These are phyloP conservation scores for Paracoccidioides lutzii DNA, from an alignment of 2,329 filamentous ascomycete species.

Conservation along the genomic window DNA sequence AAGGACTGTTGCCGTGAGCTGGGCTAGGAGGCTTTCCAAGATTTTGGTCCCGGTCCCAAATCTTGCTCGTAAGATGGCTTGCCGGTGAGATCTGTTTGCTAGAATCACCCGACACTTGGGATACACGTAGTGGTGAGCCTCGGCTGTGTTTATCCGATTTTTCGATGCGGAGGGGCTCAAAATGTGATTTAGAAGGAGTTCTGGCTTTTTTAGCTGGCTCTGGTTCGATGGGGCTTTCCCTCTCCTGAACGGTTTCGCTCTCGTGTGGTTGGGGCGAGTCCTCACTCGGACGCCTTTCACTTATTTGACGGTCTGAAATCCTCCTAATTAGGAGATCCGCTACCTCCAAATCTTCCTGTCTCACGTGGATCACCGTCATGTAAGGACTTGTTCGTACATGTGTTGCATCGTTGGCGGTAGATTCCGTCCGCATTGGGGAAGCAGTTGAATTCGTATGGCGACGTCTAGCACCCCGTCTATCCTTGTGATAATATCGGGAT, in stretches of 20 bases:
- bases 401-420: not conserved
- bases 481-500: slow-evolving; percentile 9
- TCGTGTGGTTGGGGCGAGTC: not conserved
- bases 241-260: not conserved
- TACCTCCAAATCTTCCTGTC: not conserved
- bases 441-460: not conserved
- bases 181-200: not conserved
- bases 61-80: not conserved
- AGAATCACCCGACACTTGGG: not conserved
- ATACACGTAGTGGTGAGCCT: not conserved
- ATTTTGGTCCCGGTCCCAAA: not conserved
- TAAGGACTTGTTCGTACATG: not conserved
- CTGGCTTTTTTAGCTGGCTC: not conserved
- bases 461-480: not conserved
- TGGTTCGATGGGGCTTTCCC: not conserved
- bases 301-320: not conserved
- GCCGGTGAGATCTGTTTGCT: not conserved
- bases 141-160: not conserved
- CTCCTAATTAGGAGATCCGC: not conserved
- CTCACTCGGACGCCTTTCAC: not conserved
- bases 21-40: not conserved
- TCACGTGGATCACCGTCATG: not conserved
- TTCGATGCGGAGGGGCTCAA: not conserved
- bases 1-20: not conserved
- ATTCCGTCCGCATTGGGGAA: not conserved